Conservation (phyloP, 352 stramenopile species). For the Phytophthora foliorum region DNA sequence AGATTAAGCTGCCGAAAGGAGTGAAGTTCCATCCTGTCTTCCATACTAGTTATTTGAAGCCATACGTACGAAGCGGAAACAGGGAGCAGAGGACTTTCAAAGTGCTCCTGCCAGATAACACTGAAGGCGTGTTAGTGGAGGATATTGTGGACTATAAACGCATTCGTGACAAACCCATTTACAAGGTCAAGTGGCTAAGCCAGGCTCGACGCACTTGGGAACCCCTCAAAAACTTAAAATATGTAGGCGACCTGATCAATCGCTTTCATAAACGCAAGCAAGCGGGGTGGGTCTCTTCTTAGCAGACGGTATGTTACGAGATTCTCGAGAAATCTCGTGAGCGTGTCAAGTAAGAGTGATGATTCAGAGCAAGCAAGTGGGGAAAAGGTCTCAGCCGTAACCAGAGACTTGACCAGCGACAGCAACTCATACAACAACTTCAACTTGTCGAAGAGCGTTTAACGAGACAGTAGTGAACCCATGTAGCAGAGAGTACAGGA, state of each 20-base stretch:
- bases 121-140: slow-evolving; percentile 19
- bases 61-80: neutral
- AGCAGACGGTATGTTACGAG: slow-evolving; percentile 5
- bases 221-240: slow-evolving; percentile 13
- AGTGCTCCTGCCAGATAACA: slow-evolving; percentile 5
- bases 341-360: too few species aligned
- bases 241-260: slow-evolving; percentile 14
- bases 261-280: slow-evolving; percentile 8
- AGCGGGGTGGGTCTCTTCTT: neutral
- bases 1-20: slow-evolving; percentile 1
- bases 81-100: slow-evolving; percentile 7
- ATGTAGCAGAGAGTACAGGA: neutral
- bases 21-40: slow-evolving; percentile 6
- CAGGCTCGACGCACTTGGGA: slow-evolving; percentile 12
- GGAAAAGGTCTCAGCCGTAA: too few species aligned
- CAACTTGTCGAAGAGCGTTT: too few species aligned
- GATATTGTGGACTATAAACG: slow-evolving; percentile 22
- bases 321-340: neutral
- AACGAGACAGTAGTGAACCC: neutral
- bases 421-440: too few species aligned
- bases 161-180: slow-evolving; percentile 7
- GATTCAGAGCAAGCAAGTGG: too few species aligned
- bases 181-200: slow-evolving; percentile 17
- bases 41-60: slow-evolving; percentile 12
- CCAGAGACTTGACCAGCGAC: too few species aligned